Evolutionary conservation across 225 moss, liverwort and hornwort species (phyloP), one percentile per base, ranked within the genome.

Genomic region (Bryum argenteum): DNA sequence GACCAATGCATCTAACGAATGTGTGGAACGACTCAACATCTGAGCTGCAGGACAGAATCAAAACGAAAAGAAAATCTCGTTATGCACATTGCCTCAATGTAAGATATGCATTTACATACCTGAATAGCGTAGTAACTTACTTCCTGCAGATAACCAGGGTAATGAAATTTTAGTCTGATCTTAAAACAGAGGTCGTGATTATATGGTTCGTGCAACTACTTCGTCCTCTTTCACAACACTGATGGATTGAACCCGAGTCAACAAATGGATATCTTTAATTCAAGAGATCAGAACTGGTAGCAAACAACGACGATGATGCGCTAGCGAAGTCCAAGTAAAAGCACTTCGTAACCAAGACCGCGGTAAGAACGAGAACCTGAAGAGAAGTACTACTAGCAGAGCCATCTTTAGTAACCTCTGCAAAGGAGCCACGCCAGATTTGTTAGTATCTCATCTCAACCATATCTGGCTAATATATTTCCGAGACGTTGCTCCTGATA

Each of bases 51-150:
- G 52, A 51, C 15, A 19, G 15, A 38, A 57, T 11, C 8, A 22
- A 19, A 68, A 59, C 9, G 57, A 37, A 38, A 15, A 14, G 66
- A 17, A n/a, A 18, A 11, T 62, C 56, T 47, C 11, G 15, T 64
- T 65, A 41, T 54, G 16, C 18, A 55, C 26, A 24, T 70, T 41
- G 26, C 17, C 51, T 28, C n/a, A 14, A 37, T 33, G 17, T 10
- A 71, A 51, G 43, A 19, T 20, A 65, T 22, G 21, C 44, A 53
- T 51, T 58, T 44, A 65, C 69, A 71, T 78, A 85, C 88, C 82
- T 80, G 83, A 70, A 85, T 70, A 38, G 85, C 85, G 71, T 85
- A 88, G 23, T 85, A 54, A 24, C 65, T 75, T 63, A 26, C 39
- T 65, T 88, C 88, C 88, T 88, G 88, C 77, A 85, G 20, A 61